Base-by-base conservation (phyloP, 306 rosid species). In the Neltuma alba region DNA sequence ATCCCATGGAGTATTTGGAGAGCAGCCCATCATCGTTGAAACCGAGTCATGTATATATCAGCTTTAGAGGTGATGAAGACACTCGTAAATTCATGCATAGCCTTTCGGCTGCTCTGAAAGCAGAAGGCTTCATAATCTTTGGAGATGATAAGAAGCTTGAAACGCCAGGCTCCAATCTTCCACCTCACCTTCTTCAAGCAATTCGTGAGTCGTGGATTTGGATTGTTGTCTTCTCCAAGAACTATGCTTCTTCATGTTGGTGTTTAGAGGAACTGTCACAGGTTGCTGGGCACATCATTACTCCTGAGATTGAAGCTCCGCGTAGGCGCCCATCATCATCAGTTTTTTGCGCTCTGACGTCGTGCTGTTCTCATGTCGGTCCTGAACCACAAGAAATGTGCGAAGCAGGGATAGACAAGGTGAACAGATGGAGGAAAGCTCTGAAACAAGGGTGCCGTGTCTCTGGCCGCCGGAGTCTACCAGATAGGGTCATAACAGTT, bases 381-480 rank as follows among this genome's bases (percentile, higher is more conserved):
- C 8, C 40, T 37, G 40, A 5, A 37, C 40, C 5, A 37, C 0
- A 37, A 41, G 3, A 12, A 41, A 41, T 41, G 14, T 41, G 11
- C 15, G 47, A 41, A 41, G 47, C 47, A 41, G 13, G 11, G 15
- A 3, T 3, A 34, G 3, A 50, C 13, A 21, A 0, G 28, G 5
- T 21, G 28, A 21, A n/a, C 10, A n/a, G 1, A n/a, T 21, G 61
- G 61, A n/a, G 28, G 61, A 3, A 0, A 54, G 28, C 1, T 54
- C 23, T 54, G 14, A 54, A 0, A 54, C 1, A 7, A 3, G 12
- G 13, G 14, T 2, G 0, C 21, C 5, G 3, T 54, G 13, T 52
- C 4, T 0, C 3, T 0, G 1, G 2, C 9, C 7, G 3, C 9
- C 0, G 28, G 1, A 0, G 2, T 21, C 13, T 8, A n/a, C 0